A percentile compares a stretch with the other conserved stretches of the same genome.
These are phyloP conservation scores for Sutorius australiensis DNA, from an alignment of 768 basidiomycete genomes.

Conservation along the genomic window DNA sequence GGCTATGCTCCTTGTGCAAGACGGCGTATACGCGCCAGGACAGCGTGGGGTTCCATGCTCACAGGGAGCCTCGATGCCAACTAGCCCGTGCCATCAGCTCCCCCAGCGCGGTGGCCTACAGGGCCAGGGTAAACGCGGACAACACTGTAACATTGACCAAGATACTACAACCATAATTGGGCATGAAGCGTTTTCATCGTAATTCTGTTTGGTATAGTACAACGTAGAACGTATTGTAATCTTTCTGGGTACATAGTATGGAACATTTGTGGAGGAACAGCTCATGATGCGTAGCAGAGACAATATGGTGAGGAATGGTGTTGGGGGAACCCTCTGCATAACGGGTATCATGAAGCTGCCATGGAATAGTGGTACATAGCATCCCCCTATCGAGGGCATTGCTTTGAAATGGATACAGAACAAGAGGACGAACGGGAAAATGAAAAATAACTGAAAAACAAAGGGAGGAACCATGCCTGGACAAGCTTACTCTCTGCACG, in stretches of 20 bases:
- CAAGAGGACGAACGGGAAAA: neutral
- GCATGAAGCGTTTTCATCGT: neutral
- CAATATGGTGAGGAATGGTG: neutral
- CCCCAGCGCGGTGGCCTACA: conserved; percentile 16
- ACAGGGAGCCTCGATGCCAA: conserved; percentile 1
- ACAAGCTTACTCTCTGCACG: neutral
- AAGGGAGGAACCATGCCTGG: neutral
- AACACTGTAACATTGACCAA: conserved; percentile 19
- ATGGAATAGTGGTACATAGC: conserved; percentile 1
- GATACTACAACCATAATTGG: conserved; percentile 3
- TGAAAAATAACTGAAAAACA: neutral
- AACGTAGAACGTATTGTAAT: conserved; percentile 19
- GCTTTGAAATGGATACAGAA: neutral
- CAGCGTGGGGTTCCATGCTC: conserved; percentile 11
- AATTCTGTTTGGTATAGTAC: conserved; percentile 15
- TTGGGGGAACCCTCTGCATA: conserved; percentile 1
- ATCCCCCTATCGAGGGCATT: neutral
- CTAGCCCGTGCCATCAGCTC: conserved; percentile 1
- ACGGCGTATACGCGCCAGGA: conserved; percentile 13
- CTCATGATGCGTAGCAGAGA: conserved; percentile 8
- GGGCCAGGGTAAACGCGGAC: neutral
- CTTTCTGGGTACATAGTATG: neutral
- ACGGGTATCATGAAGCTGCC: conserved; percentile 2
- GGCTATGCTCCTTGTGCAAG: conserved; percentile 19
- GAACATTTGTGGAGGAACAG: neutral